Conservation (phyloP, 2,329 filamentous ascomycete species). For the Stachybotrys echinatus region DNA sequence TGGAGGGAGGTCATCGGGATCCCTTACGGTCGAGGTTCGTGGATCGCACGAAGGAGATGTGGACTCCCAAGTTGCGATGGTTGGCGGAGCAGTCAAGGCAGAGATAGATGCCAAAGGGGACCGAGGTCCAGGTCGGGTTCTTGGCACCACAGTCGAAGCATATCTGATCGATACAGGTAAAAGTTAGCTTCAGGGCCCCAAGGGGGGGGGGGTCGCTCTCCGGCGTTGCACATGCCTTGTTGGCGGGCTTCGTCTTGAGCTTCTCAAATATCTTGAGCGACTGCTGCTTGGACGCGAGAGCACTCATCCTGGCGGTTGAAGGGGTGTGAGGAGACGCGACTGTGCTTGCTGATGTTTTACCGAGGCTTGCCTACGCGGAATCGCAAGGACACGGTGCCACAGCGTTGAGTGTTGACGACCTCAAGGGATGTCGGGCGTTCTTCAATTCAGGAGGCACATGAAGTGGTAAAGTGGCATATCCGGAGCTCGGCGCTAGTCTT, state of each 20-base stretch:
- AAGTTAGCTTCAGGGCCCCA: background rate
- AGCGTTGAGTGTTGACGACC: background rate
- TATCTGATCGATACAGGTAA: constrained; percentile 51
- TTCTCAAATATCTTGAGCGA: constrained; percentile 98
- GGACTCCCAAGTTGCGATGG: constrained; percentile 94
- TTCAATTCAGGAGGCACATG: constrained; percentile 11
- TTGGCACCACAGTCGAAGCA: constrained; percentile 98
- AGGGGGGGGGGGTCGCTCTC: background rate
- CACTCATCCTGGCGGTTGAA: constrained; percentile 48
- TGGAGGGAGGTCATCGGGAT: no score
- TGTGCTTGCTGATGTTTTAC: background rate
- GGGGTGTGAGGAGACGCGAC: constrained; percentile 5
- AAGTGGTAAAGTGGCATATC: constrained; percentile 38
- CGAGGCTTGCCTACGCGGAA: background rate
- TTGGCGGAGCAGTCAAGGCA: constrained; percentile 97
- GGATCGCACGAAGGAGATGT: constrained; percentile 98
- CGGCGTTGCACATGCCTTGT: constrained; percentile 62
- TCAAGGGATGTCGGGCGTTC: background rate
- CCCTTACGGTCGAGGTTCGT: constrained; percentile 96
- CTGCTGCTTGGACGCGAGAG: constrained; percentile 81
- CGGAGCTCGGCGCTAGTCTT: constrained; percentile 25
- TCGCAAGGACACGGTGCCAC: background rate
- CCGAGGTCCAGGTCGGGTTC: constrained; percentile 97
- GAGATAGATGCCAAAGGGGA: constrained; percentile 94
- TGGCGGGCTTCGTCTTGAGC: constrained; percentile 87